Evolutionary conservation across 2,329 filamentous ascomycete species (phyloP).

Genomic region (Arthrobotrys musiformis): DNA sequence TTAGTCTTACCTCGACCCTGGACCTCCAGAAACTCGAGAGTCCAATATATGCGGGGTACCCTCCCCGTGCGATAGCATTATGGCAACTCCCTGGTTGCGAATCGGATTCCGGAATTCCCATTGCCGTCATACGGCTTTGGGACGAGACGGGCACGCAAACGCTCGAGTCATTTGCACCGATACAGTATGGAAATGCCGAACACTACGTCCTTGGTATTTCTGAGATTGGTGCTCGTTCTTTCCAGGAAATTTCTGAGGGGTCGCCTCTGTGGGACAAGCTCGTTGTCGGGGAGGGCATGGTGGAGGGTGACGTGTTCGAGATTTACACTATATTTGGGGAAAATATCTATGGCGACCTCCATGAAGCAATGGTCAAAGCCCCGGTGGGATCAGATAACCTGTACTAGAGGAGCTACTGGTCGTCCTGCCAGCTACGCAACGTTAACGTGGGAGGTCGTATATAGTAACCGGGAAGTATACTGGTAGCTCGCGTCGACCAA

Average conservation of each 20-base stretch:
- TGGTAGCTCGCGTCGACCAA: too few relatives aligned
- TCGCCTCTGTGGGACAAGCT: neutral
- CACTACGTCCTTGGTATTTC: neutral
- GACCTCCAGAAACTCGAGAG: neutral
- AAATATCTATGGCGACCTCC: too few relatives aligned
- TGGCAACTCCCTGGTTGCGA: neutral
- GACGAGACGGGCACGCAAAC: slow-evolving; percentile 22
- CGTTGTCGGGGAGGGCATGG: too few relatives aligned
- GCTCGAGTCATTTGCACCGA: neutral
- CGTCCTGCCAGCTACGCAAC: too few relatives aligned
- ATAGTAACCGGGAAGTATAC: too few relatives aligned
- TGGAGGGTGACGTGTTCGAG: too few relatives aligned
- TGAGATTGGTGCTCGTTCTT: neutral
- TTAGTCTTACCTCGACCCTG: slow-evolving; percentile 9
- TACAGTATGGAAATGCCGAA: neutral
- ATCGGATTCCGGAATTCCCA: neutral
- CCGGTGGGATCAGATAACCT: too few relatives aligned
- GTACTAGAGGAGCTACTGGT: too few relatives aligned
- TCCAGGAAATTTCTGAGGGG: slow-evolving; percentile 10
- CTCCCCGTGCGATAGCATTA: slow-evolving; percentile 19
- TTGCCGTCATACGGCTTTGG: slow-evolving; percentile 14
- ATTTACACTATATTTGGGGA: too few relatives aligned
- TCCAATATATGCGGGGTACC: neutral
- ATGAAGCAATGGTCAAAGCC: too few relatives aligned
- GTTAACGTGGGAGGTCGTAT: too few relatives aligned